phyloP scores from a whole-genome alignment of 805 yeast species.

The Saccharomyces eubayanus region DNA sequence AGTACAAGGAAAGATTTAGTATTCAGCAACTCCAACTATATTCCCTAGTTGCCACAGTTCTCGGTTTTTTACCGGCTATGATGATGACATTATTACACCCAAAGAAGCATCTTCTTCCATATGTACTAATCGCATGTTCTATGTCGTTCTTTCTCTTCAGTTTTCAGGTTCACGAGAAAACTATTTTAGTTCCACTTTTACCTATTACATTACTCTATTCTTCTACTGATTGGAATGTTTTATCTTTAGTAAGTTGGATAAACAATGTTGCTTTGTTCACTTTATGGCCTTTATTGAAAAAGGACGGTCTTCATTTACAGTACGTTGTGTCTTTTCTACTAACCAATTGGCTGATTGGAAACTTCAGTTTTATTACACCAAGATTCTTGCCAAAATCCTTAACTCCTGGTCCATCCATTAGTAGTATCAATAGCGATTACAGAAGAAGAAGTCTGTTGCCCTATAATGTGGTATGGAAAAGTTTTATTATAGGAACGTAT shows the following conservation, averaged over 20 bases:
- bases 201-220: conserved; percentile 65
- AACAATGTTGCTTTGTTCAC: conserved; percentile 79
- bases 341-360: conserved; percentile 76
- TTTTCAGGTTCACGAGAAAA: conserved; percentile 94
- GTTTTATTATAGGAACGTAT: conserved; percentile 46
- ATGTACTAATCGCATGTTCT: conserved; percentile 76
- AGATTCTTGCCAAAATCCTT: conserved; percentile 33
- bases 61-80: conserved; percentile 50
- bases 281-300: conserved; percentile 75
- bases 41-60: conserved; percentile 47
- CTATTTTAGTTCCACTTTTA: conserved; percentile 77
- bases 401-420: conserved; percentile 40
- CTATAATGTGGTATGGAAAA: conserved; percentile 39
- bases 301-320: conserved; percentile 68
- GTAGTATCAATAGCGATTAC: conserved; percentile 26
- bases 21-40: conserved; percentile 49
- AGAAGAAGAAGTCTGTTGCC: conserved; percentile 43
- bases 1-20: conserved; percentile 51
- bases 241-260: conserved; percentile 80
- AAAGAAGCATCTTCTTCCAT: conserved; percentile 43
- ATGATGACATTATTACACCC: conserved; percentile 44
- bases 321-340: conserved; percentile 52
- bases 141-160: conserved; percentile 85
- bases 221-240: conserved; percentile 46
- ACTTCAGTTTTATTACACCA: conserved; percentile 46